Evolutionary conservation across 352 stramenopile species (phyloP).

Genomic region (Globisporangium cylindrosporum): DNA sequence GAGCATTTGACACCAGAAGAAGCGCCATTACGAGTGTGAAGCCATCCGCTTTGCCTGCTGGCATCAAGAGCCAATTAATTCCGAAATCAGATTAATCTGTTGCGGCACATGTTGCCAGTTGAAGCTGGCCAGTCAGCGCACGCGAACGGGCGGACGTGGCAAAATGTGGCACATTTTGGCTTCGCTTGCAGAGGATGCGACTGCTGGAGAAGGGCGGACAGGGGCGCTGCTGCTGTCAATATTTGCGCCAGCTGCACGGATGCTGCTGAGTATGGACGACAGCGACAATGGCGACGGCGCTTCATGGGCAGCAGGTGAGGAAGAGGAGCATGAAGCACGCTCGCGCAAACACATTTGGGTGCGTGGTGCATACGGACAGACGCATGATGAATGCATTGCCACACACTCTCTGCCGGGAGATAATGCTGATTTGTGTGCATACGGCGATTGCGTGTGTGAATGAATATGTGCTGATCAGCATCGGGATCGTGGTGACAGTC

Average conservation of each 20-base stretch:
- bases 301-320: background rate
- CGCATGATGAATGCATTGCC: too few species aligned
- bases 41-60: background rate
- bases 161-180: background rate
- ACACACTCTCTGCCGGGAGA: background rate
- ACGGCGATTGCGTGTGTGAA: background rate
- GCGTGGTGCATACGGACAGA: background rate
- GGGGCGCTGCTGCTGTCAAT: background rate
- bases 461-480: slow-evolving; percentile 1
- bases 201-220: slow-evolving; percentile 1
- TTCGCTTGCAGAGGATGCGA: background rate
- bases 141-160: slow-evolving; percentile 12
- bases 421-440: background rate
- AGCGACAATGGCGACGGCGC: background rate
- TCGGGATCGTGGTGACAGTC: background rate
- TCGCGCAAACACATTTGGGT: slow-evolving; percentile 1
- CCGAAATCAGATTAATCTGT: too few species aligned
- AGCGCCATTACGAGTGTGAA: too few species aligned
- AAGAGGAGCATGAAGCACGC: background rate
- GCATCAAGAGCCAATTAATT: background rate
- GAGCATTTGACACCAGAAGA: too few species aligned
- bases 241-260: background rate
- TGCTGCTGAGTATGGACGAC: background rate
- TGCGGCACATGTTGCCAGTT: background rate
- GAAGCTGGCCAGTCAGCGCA: slow-evolving; percentile 5